A percentile compares a stretch with the other conserved stretches of the same genome.
phyloP scores from a whole-genome alignment of 1,284 basidiomycete species.

The Macrocystidia cucumis region DNA sequence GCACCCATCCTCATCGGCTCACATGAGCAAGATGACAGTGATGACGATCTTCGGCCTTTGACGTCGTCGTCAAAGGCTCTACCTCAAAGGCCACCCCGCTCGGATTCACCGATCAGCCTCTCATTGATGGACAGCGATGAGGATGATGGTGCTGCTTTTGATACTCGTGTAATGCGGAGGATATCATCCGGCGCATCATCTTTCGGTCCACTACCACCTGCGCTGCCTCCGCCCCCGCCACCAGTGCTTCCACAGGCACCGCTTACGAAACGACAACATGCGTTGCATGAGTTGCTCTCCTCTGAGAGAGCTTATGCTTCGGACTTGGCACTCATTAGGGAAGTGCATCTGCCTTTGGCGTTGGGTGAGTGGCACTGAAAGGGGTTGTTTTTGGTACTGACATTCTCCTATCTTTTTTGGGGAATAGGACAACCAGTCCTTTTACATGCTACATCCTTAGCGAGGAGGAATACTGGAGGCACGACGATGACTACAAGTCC shows the following conservation, averaged over 20 bases:
- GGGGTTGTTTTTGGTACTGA: slow-evolving; percentile 6
- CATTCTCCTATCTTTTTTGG: background rate
- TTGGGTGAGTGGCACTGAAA: slow-evolving; percentile 37
- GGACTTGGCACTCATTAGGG: slow-evolving; percentile 79
- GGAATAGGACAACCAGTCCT: slow-evolving; percentile 36
- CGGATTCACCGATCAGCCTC: slow-evolving; percentile 16
- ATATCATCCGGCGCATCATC: too few species aligned
- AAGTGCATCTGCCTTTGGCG: slow-evolving; percentile 78
- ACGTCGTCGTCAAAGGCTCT: slow-evolving; percentile 14
- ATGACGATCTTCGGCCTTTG: slow-evolving; percentile 11
- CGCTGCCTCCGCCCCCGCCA: background rate
- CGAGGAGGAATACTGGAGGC: too few species aligned
- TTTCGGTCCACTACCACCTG: too few species aligned
- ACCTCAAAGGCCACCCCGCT: slow-evolving; percentile 14
- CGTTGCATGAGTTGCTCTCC: slow-evolving; percentile 75
- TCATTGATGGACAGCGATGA: slow-evolving; percentile 13
- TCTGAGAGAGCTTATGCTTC: slow-evolving; percentile 86
- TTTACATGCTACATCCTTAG: slow-evolving; percentile 21
- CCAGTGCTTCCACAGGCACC: slow-evolving; percentile 3
- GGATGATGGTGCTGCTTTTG: background rate
- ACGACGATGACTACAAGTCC: too few species aligned
- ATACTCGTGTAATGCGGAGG: too few species aligned
- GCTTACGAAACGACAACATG: slow-evolving; percentile 72
- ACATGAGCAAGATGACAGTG: too few species aligned
- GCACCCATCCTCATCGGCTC: too few species aligned